Percentiles rank a stretch among this genome's conserved stretches.
phyloP scores from a whole-genome alignment of 202 grass and related monocot genomes.

The Schoenoplectus tabernaemontani region DNA sequence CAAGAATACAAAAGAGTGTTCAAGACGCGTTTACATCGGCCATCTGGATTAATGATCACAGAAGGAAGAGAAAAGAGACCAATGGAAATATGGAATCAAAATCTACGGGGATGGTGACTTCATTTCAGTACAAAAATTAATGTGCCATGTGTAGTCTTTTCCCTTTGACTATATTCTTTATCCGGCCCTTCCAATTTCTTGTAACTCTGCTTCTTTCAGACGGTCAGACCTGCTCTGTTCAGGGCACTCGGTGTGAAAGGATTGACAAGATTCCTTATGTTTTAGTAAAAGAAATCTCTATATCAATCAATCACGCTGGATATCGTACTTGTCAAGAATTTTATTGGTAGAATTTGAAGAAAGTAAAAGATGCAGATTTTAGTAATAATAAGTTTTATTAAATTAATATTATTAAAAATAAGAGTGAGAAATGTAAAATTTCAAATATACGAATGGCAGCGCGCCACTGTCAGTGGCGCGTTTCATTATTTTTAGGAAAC shows the following conservation, averaged over 20 bases:
- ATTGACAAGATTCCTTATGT: slow-evolving; percentile 34
- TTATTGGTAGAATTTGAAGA: too few relatives aligned
- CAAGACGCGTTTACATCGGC: neutral
- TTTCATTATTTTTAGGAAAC: too few relatives aligned
- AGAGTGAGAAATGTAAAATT: too few relatives aligned
- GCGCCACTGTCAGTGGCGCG: too few relatives aligned
- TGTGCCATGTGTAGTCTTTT: slow-evolving; percentile 26
- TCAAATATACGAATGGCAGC: too few relatives aligned
- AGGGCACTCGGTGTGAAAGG: slow-evolving; percentile 22
- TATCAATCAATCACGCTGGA: neutral
- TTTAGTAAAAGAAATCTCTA: neutral
- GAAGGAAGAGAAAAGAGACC: neutral
- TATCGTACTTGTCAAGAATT: too few relatives aligned
- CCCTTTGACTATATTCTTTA: slow-evolving; percentile 45
- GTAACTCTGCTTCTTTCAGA: slow-evolving; percentile 8
- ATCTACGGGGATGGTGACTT: neutral
- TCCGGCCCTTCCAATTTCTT: slow-evolving; percentile 2
- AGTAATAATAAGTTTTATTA: too few relatives aligned
- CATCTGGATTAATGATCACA: neutral
- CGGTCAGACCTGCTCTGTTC: slow-evolving; percentile 8
- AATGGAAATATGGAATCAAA: slow-evolving; percentile 24
- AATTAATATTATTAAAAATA: too few relatives aligned
- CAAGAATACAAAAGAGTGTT: slow-evolving; percentile 10
- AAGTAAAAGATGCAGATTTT: too few relatives aligned
- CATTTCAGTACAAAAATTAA: slow-evolving; percentile 16